Evolutionary conservation across 768 basidiomycete genomes (phyloP).

Genomic region (Phanerochaete sordida): DNA sequence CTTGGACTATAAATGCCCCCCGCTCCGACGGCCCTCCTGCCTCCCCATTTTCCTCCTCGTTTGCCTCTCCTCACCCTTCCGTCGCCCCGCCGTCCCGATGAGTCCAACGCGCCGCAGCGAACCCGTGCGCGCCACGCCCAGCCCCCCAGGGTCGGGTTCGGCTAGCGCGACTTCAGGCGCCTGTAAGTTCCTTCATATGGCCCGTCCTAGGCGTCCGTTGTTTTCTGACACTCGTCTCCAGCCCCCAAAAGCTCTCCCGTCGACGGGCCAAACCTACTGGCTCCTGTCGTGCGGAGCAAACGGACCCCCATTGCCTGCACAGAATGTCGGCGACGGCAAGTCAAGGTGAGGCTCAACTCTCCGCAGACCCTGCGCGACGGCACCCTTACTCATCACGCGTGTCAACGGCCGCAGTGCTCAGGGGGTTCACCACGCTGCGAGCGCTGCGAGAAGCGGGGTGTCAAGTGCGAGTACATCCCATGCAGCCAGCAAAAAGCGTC

Average conservation of each 20-base stretch:
- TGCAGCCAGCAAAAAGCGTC: conserved; percentile 31
- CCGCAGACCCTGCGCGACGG: not conserved
- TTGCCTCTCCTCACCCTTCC: conserved; percentile 3
- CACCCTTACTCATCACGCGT: not conserved
- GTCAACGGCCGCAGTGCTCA: conserved; percentile 18
- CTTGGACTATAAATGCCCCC: conserved; percentile 18
- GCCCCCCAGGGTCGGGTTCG: not conserved
- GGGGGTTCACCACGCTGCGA: conserved; percentile 31
- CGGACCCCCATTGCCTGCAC: conserved; percentile 53
- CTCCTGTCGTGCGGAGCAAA: conserved; percentile 28
- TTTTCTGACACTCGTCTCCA: not conserved
- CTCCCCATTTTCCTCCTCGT: conserved; percentile 11
- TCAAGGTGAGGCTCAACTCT: conserved; percentile 38
- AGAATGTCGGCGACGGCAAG: conserved; percentile 50
- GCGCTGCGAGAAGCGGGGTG: conserved; percentile 35
- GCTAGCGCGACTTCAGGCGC: conserved; percentile 2
- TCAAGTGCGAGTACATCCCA: conserved; percentile 40
- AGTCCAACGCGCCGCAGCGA: not conserved
- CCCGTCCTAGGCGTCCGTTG: not conserved
- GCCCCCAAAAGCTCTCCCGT: not conserved
- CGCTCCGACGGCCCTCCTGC: conserved; percentile 1
- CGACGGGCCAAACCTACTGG: conserved; percentile 16
- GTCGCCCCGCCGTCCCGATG: not conserved
- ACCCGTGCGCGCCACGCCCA: conserved; percentile 7
- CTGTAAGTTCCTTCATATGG: not conserved